Percentiles rank a stretch among this genome's conserved stretches.
These are phyloP conservation scores for Claviceps monticola DNA, from an alignment of 2,329 filamentous ascomycete species.

Conservation along the genomic window DNA sequence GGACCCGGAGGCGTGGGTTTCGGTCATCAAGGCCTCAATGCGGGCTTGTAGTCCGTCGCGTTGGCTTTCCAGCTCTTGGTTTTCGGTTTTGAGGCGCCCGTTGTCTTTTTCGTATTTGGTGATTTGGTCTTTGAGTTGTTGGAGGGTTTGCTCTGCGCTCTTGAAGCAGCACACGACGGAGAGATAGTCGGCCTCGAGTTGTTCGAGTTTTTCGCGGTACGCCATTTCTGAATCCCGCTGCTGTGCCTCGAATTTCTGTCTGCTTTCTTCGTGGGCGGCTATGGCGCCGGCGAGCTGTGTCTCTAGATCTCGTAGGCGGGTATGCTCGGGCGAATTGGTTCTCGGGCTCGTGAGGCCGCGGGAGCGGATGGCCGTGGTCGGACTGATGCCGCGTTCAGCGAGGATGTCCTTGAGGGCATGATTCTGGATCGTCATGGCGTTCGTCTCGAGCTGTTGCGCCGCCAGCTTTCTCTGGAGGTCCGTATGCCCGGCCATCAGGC, in stretches of 20 bases:
- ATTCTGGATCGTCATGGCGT: conserved; percentile 83
- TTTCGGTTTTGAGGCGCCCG: conserved; percentile 63
- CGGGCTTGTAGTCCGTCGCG: conserved; percentile 52
- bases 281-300: conserved; percentile 67
- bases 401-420: conserved; percentile 88
- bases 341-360: conserved; percentile 56
- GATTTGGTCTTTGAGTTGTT: conserved; percentile 97
- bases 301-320: conserved; percentile 72
- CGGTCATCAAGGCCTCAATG: conserved; percentile 54
- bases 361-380: conserved; percentile 56
- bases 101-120: conserved; percentile 83
- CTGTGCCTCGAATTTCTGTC: conserved; percentile 60
- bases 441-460: conserved; percentile 82
- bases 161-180: conserved; percentile 97
- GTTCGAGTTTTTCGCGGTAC: conserved; percentile 84
- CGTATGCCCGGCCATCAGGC: conserved; percentile 64
- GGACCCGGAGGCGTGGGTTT: conserved; percentile 50
- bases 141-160: conserved; percentile 97
- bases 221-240: conserved; percentile 76
- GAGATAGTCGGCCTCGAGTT: conserved; percentile 94
- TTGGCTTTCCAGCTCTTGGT: conserved; percentile 66
- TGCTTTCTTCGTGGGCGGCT: conserved; percentile 76
- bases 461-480: conserved; percentile 74
- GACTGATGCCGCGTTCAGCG: conserved; percentile 74
- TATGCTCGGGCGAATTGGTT: conserved; percentile 67